phyloP scores from a whole-genome alignment of 306 rosid species.

The Trichosanthes truncata region DNA sequence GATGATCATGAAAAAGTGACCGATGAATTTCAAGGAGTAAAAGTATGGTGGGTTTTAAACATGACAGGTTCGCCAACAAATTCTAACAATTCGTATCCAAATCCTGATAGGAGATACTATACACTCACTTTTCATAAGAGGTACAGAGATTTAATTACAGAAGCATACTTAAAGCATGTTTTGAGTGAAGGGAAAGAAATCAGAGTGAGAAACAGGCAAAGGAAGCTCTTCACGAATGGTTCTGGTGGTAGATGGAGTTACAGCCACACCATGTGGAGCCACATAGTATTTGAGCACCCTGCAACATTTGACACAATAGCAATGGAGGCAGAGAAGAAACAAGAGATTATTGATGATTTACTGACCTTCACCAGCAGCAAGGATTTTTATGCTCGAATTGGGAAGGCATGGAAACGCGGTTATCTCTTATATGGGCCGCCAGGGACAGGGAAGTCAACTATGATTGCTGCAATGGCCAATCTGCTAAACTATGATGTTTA shows the following conservation, averaged over 20 bases:
- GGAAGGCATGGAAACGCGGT: slow-evolving; percentile 58
- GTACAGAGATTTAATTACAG: slow-evolving; percentile 43
- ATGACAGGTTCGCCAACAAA: slow-evolving; percentile 30
- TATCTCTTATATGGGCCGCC: background rate
- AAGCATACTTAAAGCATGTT: slow-evolving; percentile 50
- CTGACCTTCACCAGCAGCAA: slow-evolving; percentile 59
- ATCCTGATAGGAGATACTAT: slow-evolving; percentile 57
- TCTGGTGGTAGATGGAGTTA: slow-evolving; percentile 73
- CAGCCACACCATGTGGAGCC: slow-evolving; percentile 79
- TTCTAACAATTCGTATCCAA: slow-evolving; percentile 48
- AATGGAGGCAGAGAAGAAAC: slow-evolving; percentile 55
- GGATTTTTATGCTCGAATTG: slow-evolving; percentile 67
- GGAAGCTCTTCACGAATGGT: slow-evolving; percentile 71
- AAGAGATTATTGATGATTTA: slow-evolving; percentile 71
- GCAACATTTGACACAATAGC: slow-evolving; percentile 80
- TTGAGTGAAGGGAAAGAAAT: slow-evolving; percentile 68
- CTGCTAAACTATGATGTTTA: slow-evolving; percentile 64
- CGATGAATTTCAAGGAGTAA: slow-evolving; percentile 40
- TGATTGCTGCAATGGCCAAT: slow-evolving; percentile 88
- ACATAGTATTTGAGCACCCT: slow-evolving; percentile 85
- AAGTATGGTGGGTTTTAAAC: slow-evolving; percentile 61
- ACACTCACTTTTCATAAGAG: slow-evolving; percentile 50
- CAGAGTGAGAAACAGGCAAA: slow-evolving; percentile 49
- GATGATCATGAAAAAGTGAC: slow-evolving; percentile 72
- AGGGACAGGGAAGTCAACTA: slow-evolving; percentile 29